A percentile compares a stretch with the other conserved stretches of the same genome.
Conservation (phyloP, 352 stramenopile genomes). For the Phytopythium sindhum region DNA sequence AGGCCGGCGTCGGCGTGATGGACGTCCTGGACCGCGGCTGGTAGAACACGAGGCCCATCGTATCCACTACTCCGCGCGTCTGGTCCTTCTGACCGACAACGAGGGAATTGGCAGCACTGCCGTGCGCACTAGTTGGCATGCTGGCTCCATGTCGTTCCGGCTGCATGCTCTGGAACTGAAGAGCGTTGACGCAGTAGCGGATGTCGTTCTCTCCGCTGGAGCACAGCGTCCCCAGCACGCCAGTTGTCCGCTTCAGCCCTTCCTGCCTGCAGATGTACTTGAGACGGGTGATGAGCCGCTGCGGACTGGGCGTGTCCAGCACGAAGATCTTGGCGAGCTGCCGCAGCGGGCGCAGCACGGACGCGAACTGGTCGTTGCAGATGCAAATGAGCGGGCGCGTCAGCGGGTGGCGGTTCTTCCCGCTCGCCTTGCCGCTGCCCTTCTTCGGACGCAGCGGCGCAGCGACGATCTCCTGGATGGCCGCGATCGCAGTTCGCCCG, state of each 20-base stretch:
- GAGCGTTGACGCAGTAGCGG: constrained; percentile 93
- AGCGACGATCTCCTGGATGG: constrained; percentile 92
- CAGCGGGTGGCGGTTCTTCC: constrained; percentile 65
- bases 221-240: constrained; percentile 56
- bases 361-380: constrained; percentile 98
- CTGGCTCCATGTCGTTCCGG: constrained; percentile 1
- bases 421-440: constrained; percentile 21
- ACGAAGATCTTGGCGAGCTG: constrained; percentile 93
- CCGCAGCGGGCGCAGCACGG: constrained; percentile 92
- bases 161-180: constrained; percentile 92
- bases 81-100: constrained; percentile 62
- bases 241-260: constrained; percentile 73
- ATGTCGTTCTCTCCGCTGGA: constrained; percentile 88
- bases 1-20: constrained; percentile 19
- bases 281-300: constrained; percentile 90
- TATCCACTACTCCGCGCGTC: constrained; percentile 57
- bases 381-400: constrained; percentile 97
- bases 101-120: constrained; percentile 21
- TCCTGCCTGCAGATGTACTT: constrained; percentile 91
- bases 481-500: constrained; percentile 81
- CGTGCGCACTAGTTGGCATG: neutral
- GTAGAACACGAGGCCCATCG: constrained; percentile 75
- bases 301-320: constrained; percentile 78
- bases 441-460: constrained; percentile 71
- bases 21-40: constrained; percentile 48